Evolutionary conservation across 2,329 filamentous ascomycete species (phyloP).

Genomic region (Macrophomina pseudophaseolina): DNA sequence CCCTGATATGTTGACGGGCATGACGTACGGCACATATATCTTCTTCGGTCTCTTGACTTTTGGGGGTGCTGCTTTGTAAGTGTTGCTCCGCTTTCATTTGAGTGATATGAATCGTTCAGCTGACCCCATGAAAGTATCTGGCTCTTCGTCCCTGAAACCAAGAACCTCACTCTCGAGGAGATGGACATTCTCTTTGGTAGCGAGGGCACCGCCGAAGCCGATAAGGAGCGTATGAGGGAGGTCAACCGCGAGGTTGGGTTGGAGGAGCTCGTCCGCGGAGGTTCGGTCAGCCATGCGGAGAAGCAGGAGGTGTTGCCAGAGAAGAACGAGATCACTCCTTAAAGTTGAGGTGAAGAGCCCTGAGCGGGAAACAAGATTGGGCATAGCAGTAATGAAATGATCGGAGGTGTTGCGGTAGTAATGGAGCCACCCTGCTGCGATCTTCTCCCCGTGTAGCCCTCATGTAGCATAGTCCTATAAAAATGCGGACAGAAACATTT

Average conservation of each 20-base stretch:
- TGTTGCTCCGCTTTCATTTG: neutral
- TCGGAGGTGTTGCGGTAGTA: neutral
- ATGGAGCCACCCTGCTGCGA: too few species aligned
- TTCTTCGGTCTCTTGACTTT: conserved; percentile 70
- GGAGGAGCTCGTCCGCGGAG: conserved; percentile 37
- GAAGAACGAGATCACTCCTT: conserved; percentile 3
- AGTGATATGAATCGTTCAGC: neutral
- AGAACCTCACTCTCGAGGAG: conserved; percentile 58
- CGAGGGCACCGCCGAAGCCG: conserved; percentile 68
- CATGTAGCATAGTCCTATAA: too few species aligned
- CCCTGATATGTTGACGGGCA: conserved; percentile 67
- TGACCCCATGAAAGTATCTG: conserved; percentile 41
- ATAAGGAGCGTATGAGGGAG: conserved; percentile 73
- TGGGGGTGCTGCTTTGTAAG: conserved; percentile 59
- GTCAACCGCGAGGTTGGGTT: conserved; percentile 74
- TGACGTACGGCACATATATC: conserved; percentile 74
- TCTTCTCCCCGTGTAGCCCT: too few species aligned
- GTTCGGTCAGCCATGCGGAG: conserved; percentile 8
- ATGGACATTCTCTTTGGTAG: conserved; percentile 71
- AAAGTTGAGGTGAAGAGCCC: neutral
- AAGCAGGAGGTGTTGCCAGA: conserved; percentile 26
- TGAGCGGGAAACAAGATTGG: neutral
- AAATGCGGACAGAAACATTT: too few species aligned
- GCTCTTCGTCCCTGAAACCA: conserved; percentile 60
- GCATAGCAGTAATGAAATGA: neutral